Conservation (phyloP, 805 yeast species). For the Metschnikowia gelsemii region DNA sequence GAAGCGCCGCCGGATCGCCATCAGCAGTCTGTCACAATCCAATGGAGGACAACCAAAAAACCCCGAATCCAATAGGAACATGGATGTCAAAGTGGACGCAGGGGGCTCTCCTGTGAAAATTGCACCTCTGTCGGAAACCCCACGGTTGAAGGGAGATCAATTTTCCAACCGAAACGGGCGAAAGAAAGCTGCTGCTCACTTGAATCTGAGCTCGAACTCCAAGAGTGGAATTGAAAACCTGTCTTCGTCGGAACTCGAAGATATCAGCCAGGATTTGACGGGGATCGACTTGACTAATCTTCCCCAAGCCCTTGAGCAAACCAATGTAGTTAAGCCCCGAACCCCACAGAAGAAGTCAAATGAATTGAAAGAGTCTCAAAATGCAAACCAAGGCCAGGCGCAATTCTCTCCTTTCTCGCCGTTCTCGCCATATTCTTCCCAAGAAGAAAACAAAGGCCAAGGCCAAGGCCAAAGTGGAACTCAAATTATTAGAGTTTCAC, state of each 20-base stretch:
- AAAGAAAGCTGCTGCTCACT: neutral
- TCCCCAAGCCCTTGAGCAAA: neutral
- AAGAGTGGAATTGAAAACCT: neutral
- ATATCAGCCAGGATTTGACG: constrained; percentile 19
- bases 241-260: constrained; percentile 25
- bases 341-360: neutral
- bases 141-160: neutral
- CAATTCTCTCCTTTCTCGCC: too few relatives aligned
- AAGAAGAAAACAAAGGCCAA: neutral
- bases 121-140: neutral
- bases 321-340: neutral
- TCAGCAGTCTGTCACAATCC: constrained; percentile 9
- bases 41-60: neutral
- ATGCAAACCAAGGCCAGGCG: too few relatives aligned
- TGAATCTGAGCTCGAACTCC: neutral
- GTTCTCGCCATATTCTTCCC: neutral
- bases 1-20: constrained; percentile 14
- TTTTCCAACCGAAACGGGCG: neutral
- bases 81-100: neutral
- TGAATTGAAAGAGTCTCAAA: too few relatives aligned
- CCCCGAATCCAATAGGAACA: neutral
- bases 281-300: constrained; percentile 12
- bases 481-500: too few relatives aligned
- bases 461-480: too few relatives aligned
- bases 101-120: neutral